These are phyloP conservation scores for Cladophialophora psammophila DNA, from an alignment of 2,329 filamentous ascomycete species.

Conservation along the genomic window DNA sequence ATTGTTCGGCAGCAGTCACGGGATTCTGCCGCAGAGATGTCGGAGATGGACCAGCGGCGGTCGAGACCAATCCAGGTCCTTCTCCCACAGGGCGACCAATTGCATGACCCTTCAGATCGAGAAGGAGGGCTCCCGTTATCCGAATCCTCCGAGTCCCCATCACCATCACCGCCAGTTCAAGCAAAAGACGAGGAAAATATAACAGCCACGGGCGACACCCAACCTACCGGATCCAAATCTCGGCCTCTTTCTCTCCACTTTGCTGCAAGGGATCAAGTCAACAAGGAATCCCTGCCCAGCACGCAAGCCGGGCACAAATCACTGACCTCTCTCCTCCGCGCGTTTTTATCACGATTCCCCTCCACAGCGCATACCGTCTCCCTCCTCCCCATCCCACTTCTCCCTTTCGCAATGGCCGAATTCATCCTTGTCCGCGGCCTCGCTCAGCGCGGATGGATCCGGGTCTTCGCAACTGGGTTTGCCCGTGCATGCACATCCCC, in stretches of 20 bases:
- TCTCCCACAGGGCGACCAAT: neutral
- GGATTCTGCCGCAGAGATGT: conserved; percentile 31
- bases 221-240: neutral
- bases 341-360: conserved; percentile 34
- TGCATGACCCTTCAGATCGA: neutral
- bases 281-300: neutral
- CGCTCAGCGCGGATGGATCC: conserved; percentile 39
- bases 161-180: conserved; percentile 8
- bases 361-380: conserved; percentile 33
- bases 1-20: conserved; percentile 16
- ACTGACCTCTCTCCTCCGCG: conserved; percentile 28
- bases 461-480: conserved; percentile 38
- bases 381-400: conserved; percentile 37
- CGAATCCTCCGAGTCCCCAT: neutral
- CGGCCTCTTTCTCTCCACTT: neutral
- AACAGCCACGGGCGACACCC: neutral
- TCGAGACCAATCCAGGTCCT: neutral
- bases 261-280: neutral
- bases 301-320: conserved; percentile 5
- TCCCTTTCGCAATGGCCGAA: conserved; percentile 42
- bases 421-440: conserved; percentile 42
- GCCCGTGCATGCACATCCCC: conserved; percentile 38
- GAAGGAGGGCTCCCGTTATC: neutral
- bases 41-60: conserved; percentile 10
- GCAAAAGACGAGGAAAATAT: conserved; percentile 9